These are phyloP conservation scores for Fomitopsis betulina DNA, from an alignment of 1,284 basidiomycete species.

Conservation along the genomic window DNA sequence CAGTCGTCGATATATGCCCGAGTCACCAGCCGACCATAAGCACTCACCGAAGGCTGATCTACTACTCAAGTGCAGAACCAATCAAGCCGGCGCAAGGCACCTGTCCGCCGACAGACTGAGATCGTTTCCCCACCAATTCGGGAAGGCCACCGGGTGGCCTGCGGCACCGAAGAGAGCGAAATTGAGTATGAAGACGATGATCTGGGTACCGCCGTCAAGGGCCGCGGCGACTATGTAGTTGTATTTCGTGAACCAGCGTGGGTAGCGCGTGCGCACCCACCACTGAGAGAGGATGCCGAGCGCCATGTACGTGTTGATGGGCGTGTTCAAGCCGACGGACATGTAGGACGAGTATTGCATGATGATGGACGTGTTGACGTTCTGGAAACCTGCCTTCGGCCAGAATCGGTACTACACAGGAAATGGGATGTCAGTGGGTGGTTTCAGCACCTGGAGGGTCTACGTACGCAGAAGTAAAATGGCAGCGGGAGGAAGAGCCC, in stretches of 20 bases:
- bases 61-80: too few species aligned
- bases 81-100: neutral
- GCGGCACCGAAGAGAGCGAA: slow-evolving; percentile 27
- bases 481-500: slow-evolving; percentile 49
- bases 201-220: slow-evolving; percentile 27
- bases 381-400: slow-evolving; percentile 41
- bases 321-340: slow-evolving; percentile 13
- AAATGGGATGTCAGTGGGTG: slow-evolving; percentile 19
- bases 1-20: too few species aligned
- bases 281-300: slow-evolving; percentile 52
- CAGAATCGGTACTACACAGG: slow-evolving; percentile 35
- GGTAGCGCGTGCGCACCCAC: slow-evolving; percentile 38
- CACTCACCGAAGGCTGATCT: too few species aligned
- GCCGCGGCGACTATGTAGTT: slow-evolving; percentile 35
- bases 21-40: too few species aligned
- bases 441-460: slow-evolving; percentile 32
- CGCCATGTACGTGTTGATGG: slow-evolving; percentile 34
- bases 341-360: slow-evolving; percentile 16
- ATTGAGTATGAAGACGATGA: slow-evolving; percentile 30
- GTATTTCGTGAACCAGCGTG: slow-evolving; percentile 53
- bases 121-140: slow-evolving; percentile 26
- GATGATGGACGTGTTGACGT: slow-evolving; percentile 44
- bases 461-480: slow-evolving; percentile 44
- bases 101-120: slow-evolving; percentile 6
- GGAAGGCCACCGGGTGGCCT: slow-evolving; percentile 22